Base-by-base conservation (phyloP, 1,139 yeast species). In the Candida tropicalis region DNA sequence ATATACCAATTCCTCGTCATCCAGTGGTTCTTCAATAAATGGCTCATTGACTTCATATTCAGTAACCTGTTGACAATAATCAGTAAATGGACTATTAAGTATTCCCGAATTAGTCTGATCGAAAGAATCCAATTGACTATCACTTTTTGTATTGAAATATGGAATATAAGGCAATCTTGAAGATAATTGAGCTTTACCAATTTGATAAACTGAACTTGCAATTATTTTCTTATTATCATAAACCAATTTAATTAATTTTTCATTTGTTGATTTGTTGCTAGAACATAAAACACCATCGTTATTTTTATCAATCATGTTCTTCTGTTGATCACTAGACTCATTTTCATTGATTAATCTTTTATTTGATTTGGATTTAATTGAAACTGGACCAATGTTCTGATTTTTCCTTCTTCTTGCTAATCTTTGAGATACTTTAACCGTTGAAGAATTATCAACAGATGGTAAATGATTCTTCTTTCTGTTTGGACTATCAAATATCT, bases 381-480 rank as follows among this genome's bases (percentile, higher is more conserved):
- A 4, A n/a, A n/a, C n/a, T n/a, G n/a, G n/a, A n/a, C n/a, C n/a
- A n/a, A n/a, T n/a, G n/a, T n/a, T n/a, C n/a, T 12, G 20, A 24
- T 18, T 42, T 43, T 17, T 45, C n/a, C n/a, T 41, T 22, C 45
- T 40, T 27, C 47, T 40, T 2, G 40, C 27, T 17, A 50, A 42
- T 29, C 52, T 44, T n/a, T 43, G 25, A 8, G 52, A 47, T 8
- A 47, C 49, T 4, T 51, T 44, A n/a, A 43, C 15, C 1, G 44
- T 42, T 8, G 42, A 38, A 7, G 44, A 40, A 8, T 28, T 44
- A 25, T 50, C 53, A 16, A 50, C 37, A 32, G 33, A 20, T 34
- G 36, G 35, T 5, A 47, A 37, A 35, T 43, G 38, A 12, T 17
- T 12, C n/a, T 16, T 34, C 17, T 5, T 36, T 11, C 4, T 22